Evolutionary conservation across 208 protist species (phyloP).

Genomic region (Leishmania arabica): DNA sequence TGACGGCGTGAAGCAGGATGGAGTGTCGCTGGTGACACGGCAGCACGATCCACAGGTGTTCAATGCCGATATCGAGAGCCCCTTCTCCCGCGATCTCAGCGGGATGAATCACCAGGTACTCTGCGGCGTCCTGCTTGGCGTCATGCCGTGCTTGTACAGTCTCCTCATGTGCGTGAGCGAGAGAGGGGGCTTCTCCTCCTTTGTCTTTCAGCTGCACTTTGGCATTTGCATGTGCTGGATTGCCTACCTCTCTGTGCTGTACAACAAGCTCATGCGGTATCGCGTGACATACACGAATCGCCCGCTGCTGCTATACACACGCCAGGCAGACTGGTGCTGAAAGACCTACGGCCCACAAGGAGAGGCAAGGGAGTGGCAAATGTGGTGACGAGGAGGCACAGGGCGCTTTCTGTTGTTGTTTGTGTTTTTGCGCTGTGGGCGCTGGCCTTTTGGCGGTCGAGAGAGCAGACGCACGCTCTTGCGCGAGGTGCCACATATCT

Average conservation of each 20-base stretch:
- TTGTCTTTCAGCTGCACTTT: slow-evolving; percentile 33
- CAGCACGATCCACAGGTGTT: slow-evolving; percentile 67
- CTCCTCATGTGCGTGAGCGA: slow-evolving; percentile 29
- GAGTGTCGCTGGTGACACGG: slow-evolving; percentile 67
- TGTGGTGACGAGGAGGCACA: background rate
- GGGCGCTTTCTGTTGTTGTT: background rate
- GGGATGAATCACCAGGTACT: slow-evolving; percentile 62
- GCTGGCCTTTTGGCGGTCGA: background rate
- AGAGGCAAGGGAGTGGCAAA: background rate
- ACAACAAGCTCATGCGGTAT: slow-evolving; percentile 50
- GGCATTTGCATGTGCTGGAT: slow-evolving; percentile 39
- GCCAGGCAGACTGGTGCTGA: slow-evolving; percentile 31
- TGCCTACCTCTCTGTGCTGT: slow-evolving; percentile 43
- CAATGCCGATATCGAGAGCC: slow-evolving; percentile 60
- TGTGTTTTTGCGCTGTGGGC: background rate
- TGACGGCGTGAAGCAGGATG: slow-evolving; percentile 84
- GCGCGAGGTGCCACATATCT: background rate
- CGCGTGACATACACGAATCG: slow-evolving; percentile 72
- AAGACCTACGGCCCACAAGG: background rate
- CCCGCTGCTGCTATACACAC: slow-evolving; percentile 48
- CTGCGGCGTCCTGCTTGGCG: slow-evolving; percentile 42
- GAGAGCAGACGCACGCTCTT: background rate
- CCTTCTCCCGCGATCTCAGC: slow-evolving; percentile 68
- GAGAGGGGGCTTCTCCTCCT: slow-evolving; percentile 17
- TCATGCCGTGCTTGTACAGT: slow-evolving; percentile 46